Percentiles rank a stretch among this genome's conserved stretches.
phyloP scores from a whole-genome alignment of 1,284 basidiomycete species.

The Malassezia sympodialis region DNA sequence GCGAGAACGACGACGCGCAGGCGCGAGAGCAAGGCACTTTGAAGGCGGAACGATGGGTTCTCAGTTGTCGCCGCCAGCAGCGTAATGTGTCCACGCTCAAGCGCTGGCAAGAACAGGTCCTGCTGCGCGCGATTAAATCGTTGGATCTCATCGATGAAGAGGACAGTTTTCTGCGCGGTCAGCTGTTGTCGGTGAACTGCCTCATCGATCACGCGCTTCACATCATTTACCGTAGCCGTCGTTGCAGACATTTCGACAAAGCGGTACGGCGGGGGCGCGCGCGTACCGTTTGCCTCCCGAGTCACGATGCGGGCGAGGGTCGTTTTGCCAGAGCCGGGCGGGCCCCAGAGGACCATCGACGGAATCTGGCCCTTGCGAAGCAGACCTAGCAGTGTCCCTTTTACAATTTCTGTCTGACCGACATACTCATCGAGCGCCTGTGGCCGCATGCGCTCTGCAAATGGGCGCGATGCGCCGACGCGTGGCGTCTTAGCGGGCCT shows the following conservation, averaged over 20 bases:
- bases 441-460: constrained; percentile 43
- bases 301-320: constrained; percentile 66
- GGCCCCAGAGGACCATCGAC: constrained; percentile 43
- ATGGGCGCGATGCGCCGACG: constrained; percentile 17
- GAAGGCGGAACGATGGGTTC: constrained; percentile 70
- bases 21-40: constrained; percentile 64
- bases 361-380: constrained; percentile 32
- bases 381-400: constrained; percentile 33
- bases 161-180: constrained; percentile 61
- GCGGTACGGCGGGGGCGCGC: constrained; percentile 20
- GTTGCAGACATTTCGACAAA: constrained; percentile 48
- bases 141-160: constrained; percentile 81
- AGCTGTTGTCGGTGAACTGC: constrained; percentile 63
- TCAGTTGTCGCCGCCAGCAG: constrained; percentile 82
- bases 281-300: constrained; percentile 51
- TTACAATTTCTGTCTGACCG: constrained; percentile 30
- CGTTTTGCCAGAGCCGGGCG: constrained; percentile 58
- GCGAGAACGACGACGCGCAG: constrained; percentile 55
- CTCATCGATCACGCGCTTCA: constrained; percentile 70
- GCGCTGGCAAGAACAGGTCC: constrained; percentile 49
- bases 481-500: background rate
- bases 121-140: constrained; percentile 70
- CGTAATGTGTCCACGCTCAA: constrained; percentile 36
- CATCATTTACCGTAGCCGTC: constrained; percentile 62
- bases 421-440: constrained; percentile 36